Evolutionary conservation across 164 flowering plant genomes (phyloP), one percentile per base, ranked within the genome.

Genomic region (Kalanchoe fedtschenkoi): DNA sequence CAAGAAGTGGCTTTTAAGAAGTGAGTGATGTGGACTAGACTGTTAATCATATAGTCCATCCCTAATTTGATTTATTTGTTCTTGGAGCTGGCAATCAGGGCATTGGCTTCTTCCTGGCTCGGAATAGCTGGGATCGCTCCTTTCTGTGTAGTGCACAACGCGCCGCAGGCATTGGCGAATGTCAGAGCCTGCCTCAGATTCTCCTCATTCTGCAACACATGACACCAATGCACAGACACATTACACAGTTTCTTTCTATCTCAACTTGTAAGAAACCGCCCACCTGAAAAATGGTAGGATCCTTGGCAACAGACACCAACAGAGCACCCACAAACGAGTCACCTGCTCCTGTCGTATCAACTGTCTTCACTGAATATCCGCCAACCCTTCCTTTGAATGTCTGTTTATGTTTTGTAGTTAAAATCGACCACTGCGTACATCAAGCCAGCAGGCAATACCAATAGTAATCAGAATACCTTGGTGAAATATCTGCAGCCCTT

Each of bases 331-430:
- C 90, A 64, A 88, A 88, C n/a, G 90, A 65, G 70, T 86, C 96
- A 33, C 96, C 92, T 1, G 96, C 96, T 10, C 96, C 92, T 26
- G 96, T 88, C 41, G 92, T 81, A 65, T 88, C 90, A 6, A 88
- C 77, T 1, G 88, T 61, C 4, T 80, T 71, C 69, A 88, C 90
- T 0, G 74, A 32, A 67, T 67, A 80, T 17, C 86, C 91, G 15
- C 28, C 19, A 16, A 84, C 87, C 60, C 28, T 70, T 62, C 96
- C 91, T 63, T 73, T 81, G 64, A 88, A 89, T 17, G 35, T 71
- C 96, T 85, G 74, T 15, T 33, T 5, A 63, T 21, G 17, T 34
- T 2, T 44, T 22, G 29, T 9, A 19, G 0, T 30, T 37, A 19
- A 5, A 13, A 44, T 53, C 60, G n/a, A n/a, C n/a, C n/a, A n/a